A percentile compares a stretch with the other conserved stretches of the same genome.
Evolutionary conservation across 192 early-diverging fungal species (phyloP).

Genomic region (Chytriomyces sp.): DNA sequence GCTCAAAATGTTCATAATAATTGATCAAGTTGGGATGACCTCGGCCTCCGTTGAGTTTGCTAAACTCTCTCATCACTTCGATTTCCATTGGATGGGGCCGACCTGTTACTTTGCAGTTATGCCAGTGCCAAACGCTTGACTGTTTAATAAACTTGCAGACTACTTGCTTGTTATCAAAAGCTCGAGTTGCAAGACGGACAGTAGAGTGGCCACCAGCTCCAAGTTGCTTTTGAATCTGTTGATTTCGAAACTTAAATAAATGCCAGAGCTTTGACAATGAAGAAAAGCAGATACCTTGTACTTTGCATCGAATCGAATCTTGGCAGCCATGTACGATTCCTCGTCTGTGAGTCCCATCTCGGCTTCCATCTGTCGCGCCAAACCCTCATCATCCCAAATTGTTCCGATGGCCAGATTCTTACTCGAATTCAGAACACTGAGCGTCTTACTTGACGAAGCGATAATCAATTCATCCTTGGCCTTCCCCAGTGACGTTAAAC

Average conservation of each 20-base stretch:
- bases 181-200: slow-evolving; percentile 44
- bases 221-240: slow-evolving; percentile 44
- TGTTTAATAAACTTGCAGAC: slow-evolving; percentile 52
- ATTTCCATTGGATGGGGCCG: slow-evolving; percentile 46
- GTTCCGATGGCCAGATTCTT: neutral
- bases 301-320: slow-evolving; percentile 27
- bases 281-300: slow-evolving; percentile 14
- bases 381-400: slow-evolving; percentile 24
- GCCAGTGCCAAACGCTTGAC: slow-evolving; percentile 58
- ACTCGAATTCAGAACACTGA: neutral
- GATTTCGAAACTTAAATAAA: slow-evolving; percentile 9
- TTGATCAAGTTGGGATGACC: slow-evolving; percentile 38
- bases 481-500: neutral
- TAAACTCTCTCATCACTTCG: slow-evolving; percentile 44
- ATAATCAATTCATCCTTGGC: neutral
- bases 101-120: neutral
- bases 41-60: slow-evolving; percentile 1
- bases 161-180: slow-evolving; percentile 26
- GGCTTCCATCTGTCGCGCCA: slow-evolving; percentile 13
- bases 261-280: neutral
- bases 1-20: slow-evolving; percentile 49
- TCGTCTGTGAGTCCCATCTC: slow-evolving; percentile 10
- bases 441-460: slow-evolving; percentile 3
- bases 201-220: slow-evolving; percentile 59
- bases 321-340: slow-evolving; percentile 21